Conservation (phyloP, 1,139 yeast genomes). For the Schwanniomyces etchellsii region DNA sequence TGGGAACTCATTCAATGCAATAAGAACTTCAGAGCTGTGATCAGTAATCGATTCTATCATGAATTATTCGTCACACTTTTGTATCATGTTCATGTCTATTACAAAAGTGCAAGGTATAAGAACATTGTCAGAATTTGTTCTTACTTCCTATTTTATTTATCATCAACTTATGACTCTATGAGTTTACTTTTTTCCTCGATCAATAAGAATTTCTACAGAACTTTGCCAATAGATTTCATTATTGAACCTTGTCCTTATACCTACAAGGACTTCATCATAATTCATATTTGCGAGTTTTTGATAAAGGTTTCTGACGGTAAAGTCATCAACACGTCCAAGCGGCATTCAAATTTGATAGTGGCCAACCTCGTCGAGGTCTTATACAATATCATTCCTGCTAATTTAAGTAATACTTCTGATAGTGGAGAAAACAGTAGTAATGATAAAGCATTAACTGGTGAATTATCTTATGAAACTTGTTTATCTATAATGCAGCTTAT, state of each 20-base stretch:
- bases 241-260: conserved; percentile 35
- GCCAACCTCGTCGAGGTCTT: conserved; percentile 51
- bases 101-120: conserved; percentile 19
- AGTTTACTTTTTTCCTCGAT: conserved; percentile 36
- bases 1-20: conserved; percentile 83
- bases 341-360: conserved; percentile 3
- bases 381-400: conserved; percentile 54
- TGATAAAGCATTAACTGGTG: conserved; percentile 34
- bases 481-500: conserved; percentile 52
- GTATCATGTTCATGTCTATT: conserved; percentile 51
- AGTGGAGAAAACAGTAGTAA: conserved; percentile 23
- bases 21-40: conserved; percentile 39
- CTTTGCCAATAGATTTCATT: conserved; percentile 45
- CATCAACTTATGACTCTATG: conserved; percentile 42
- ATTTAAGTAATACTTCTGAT: conserved; percentile 17
- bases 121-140: conserved; percentile 55
- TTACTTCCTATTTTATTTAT: conserved; percentile 55
- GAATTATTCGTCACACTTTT: conserved; percentile 52
- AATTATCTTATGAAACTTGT: conserved; percentile 58
- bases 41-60: conserved; percentile 44
- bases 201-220: conserved; percentile 30
- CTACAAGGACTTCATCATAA: conserved; percentile 56
- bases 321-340: no score
- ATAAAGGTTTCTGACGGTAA: conserved; percentile 5
- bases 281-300: conserved; percentile 38